These are phyloP conservation scores for Chalaropsis ovoidea DNA, from an alignment of 2,329 filamentous ascomycete species.

Conservation along the genomic window DNA sequence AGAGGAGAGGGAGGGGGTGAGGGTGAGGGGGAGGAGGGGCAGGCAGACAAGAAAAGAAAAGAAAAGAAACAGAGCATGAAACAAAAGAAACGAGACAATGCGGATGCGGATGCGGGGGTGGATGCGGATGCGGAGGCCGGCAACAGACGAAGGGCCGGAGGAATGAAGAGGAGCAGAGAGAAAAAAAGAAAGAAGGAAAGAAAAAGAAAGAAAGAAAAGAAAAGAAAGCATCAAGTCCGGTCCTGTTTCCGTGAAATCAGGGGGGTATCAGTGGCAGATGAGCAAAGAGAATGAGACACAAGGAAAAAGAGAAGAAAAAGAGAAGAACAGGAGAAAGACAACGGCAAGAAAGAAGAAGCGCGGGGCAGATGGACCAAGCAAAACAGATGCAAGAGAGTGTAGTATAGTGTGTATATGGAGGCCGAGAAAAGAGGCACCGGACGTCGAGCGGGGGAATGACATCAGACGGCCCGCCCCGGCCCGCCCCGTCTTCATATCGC, in stretches of 20 bases:
- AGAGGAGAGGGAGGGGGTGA: too few relatives aligned
- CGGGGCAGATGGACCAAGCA: neutral
- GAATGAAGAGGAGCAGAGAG: conserved; percentile 4
- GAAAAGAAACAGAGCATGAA: neutral
- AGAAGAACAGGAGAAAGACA: neutral
- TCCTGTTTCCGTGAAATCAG: neutral
- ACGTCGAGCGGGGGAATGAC: neutral
- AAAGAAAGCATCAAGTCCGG: conserved; percentile 20
- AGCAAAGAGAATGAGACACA: conserved; percentile 1
- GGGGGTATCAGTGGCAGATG: conserved; percentile 19
- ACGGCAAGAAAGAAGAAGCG: neutral
- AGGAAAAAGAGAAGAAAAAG: neutral
- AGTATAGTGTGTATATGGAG: neutral
- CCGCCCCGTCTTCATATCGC: neutral
- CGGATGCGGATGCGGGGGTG: neutral
- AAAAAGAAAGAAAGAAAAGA: conserved; percentile 15
- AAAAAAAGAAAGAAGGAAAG: neutral
- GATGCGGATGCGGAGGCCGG: neutral
- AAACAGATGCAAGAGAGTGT: conserved; percentile 6
- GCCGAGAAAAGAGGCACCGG: neutral
- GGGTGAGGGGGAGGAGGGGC: too few relatives aligned
- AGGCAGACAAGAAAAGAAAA: neutral
- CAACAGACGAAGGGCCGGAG: neutral
- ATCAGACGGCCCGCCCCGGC: neutral
- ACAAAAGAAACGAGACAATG: neutral